phyloP scores from a whole-genome alignment of 441 rosid genomes.

The Syzygium malaccense region DNA sequence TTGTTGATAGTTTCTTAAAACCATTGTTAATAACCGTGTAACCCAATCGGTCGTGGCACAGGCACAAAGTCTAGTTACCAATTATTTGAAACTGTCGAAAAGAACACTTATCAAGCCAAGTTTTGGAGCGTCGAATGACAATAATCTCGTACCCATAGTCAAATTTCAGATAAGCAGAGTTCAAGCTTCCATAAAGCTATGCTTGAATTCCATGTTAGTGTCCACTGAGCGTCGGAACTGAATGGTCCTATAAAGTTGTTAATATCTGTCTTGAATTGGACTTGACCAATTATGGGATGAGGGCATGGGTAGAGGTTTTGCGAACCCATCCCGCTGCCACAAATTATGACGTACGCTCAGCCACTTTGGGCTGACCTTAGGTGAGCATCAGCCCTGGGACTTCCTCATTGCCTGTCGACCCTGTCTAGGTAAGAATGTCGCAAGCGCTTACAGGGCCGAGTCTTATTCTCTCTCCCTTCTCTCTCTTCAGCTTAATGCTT shows the following conservation, averaged over 20 bases:
- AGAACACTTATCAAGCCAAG: neutral
- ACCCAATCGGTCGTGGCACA: neutral
- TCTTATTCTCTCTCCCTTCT: neutral
- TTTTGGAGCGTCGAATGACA: neutral
- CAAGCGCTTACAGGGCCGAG: neutral
- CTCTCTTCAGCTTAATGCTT: neutral
- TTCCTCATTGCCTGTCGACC: neutral
- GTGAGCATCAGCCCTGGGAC: neutral
- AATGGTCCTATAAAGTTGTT: too few relatives aligned
- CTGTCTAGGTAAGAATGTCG: neutral
- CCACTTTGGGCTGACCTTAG: too few relatives aligned
- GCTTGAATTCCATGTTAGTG: too few relatives aligned
- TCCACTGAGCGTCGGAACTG: too few relatives aligned
- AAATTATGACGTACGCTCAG: too few relatives aligned
- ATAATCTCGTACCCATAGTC: neutral
- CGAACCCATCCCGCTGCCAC: too few relatives aligned
- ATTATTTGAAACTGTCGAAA: neutral
- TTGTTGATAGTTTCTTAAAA: neutral
- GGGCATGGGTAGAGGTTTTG: too few relatives aligned
- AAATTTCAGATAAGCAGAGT: neutral
- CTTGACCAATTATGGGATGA: too few relatives aligned
- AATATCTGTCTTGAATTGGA: too few relatives aligned
- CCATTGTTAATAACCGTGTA: neutral
- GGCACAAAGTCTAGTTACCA: neutral
- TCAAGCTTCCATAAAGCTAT: neutral